Evolutionary conservation across 352 stramenopile species (phyloP).

Genomic region (Thraustochytrium aureum): DNA sequence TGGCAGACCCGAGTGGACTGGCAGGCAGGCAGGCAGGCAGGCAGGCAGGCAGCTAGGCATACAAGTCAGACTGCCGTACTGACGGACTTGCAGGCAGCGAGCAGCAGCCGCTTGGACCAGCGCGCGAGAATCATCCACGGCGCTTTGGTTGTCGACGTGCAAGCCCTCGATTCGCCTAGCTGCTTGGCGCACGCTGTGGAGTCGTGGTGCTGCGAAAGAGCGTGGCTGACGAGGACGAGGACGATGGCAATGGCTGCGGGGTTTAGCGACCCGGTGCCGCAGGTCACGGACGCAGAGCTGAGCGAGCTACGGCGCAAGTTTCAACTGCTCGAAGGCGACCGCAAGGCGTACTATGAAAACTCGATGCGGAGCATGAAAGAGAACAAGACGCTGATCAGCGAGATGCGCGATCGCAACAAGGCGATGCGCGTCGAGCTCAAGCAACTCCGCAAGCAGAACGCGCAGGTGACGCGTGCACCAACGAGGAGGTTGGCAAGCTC

Average conservation of each 20-base stretch:
- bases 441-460: conserved; percentile 1
- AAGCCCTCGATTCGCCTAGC: too few species aligned
- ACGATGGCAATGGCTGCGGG: neutral
- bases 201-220: too few species aligned
- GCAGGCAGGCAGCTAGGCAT: too few species aligned
- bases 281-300: conserved; percentile 33
- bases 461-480: neutral
- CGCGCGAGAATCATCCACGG: too few species aligned
- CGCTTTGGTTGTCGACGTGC: too few species aligned
- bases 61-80: too few species aligned
- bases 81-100: too few species aligned
- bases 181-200: too few species aligned
- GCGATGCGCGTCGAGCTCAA: conserved; percentile 61
- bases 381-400: conserved; percentile 66
- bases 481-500: conserved; percentile 62
- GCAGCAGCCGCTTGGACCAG: too few species aligned
- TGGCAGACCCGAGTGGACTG: too few species aligned
- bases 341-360: conserved; percentile 60
- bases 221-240: neutral
- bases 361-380: conserved; percentile 65
- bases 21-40: too few species aligned
- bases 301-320: conserved; percentile 76
- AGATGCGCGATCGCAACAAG: neutral
- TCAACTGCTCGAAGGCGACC: conserved; percentile 66
- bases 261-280: neutral